Conservation (phyloP, 306 rosid genomes). For the Astragalus membranaceus region DNA sequence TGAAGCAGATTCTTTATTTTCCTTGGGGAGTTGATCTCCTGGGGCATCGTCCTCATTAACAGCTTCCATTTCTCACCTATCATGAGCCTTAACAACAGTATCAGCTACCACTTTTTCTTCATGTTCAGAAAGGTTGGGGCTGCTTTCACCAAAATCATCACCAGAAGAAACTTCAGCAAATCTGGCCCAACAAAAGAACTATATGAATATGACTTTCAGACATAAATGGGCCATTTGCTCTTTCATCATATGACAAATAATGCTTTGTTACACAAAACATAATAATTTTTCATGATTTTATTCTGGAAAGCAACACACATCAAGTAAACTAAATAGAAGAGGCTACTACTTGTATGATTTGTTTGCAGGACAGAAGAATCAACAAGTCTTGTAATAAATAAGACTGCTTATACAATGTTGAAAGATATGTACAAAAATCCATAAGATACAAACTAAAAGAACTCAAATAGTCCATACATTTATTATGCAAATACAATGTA, state of each 20-base stretch:
- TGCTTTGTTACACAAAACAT: neutral
- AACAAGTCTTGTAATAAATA: too few species aligned
- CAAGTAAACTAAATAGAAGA: conserved; percentile 19
- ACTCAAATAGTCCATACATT: too few species aligned
- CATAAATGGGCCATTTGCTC: neutral
- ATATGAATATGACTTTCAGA: neutral
- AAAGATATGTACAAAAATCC: too few species aligned
- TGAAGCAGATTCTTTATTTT: conserved; percentile 34
- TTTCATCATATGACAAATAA: neutral
- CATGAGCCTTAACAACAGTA: conserved; percentile 10
- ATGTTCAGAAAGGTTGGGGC: conserved; percentile 27
- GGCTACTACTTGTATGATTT: conserved; percentile 62
- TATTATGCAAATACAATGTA: too few species aligned
- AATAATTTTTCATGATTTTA: neutral
- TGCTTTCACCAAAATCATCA: conserved; percentile 30
- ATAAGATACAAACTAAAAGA: too few species aligned
- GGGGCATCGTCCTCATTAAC: conserved; percentile 20
- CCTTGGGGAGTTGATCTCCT: conserved; percentile 28
- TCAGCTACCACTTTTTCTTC: conserved; percentile 30
- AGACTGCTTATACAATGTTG: too few species aligned
- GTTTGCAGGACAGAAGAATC: too few species aligned
- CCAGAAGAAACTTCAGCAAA: conserved; percentile 30
- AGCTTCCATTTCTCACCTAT: neutral
- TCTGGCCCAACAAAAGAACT: conserved; percentile 27
- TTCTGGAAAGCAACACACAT: conserved; percentile 9